These are phyloP conservation scores for Knufia petricola DNA, from an alignment of 2,329 filamentous ascomycete species.

Conservation along the genomic window DNA sequence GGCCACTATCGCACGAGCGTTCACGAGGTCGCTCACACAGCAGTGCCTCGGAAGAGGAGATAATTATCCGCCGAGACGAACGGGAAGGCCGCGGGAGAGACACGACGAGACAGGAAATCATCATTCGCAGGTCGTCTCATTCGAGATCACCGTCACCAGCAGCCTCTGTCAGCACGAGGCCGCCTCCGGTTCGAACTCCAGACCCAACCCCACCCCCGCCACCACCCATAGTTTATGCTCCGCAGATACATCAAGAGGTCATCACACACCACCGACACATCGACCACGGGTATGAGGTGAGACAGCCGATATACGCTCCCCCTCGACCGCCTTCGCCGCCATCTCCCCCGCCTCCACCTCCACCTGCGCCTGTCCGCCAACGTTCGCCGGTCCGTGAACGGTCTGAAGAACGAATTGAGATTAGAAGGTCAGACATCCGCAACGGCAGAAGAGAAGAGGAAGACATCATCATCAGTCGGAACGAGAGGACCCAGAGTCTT, in stretches of 20 bases:
- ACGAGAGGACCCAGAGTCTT: conserved; percentile 36
- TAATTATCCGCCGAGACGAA: conserved; percentile 33
- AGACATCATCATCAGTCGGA: conserved; percentile 50
- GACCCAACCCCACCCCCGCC: conserved; percentile 43
- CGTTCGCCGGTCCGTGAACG: conserved; percentile 28
- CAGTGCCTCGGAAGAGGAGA: conserved; percentile 27
- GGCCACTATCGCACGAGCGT: conserved; percentile 22
- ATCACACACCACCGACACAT: conserved; percentile 83
- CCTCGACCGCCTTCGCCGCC: conserved; percentile 34
- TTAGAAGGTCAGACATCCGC: conserved; percentile 38
- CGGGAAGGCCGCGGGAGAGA: conserved; percentile 26
- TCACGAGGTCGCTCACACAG: conserved; percentile 21
- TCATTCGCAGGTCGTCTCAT: conserved; percentile 30
- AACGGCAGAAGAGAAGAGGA: conserved; percentile 50
- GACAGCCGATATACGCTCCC: conserved; percentile 11
- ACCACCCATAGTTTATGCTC: conserved; percentile 59
- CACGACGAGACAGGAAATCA: conserved; percentile 27
- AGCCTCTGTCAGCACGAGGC: conserved; percentile 1
- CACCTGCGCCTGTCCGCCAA: conserved; percentile 24
- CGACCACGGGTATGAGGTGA: conserved; percentile 58
- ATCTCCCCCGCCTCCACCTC: conserved; percentile 26
- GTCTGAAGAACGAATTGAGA: conserved; percentile 46
- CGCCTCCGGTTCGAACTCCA: conserved; percentile 29
- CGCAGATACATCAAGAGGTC: conserved; percentile 76
- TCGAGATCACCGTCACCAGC: conserved; percentile 19